Percentiles rank a stretch among this genome's conserved stretches.
Conservation (phyloP, 768 basidiomycete genomes). For the Phanerochaete carnosa region DNA sequence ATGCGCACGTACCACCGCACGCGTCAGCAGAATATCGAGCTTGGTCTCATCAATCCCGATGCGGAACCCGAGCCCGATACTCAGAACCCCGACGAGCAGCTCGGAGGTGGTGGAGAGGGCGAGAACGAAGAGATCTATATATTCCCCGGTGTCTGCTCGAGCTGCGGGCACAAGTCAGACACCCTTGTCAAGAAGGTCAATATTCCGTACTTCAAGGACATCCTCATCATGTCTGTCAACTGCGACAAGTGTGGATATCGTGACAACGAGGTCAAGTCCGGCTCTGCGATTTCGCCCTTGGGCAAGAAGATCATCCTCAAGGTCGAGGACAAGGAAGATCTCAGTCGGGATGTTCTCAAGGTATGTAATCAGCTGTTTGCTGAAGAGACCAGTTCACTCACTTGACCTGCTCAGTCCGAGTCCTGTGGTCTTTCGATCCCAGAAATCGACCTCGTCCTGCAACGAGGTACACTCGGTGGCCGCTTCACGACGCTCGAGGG, state of each 20-base stretch:
- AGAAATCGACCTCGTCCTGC: constrained; percentile 90
- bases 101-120: constrained; percentile 29
- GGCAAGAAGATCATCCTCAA: constrained; percentile 87
- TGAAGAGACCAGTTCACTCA: not conserved
- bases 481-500: constrained; percentile 98
- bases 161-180: constrained; percentile 77
- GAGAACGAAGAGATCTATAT: constrained; percentile 83
- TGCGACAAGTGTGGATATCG: constrained; percentile 94
- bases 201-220: constrained; percentile 98
- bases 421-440: constrained; percentile 87
- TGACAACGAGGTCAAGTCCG: constrained; percentile 97
- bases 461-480: constrained; percentile 93
- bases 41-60: constrained; percentile 66
- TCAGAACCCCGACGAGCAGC: constrained; percentile 10
- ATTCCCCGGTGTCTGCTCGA: constrained; percentile 86
- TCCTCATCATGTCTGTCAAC: constrained; percentile 97
- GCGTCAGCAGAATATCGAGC: constrained; percentile 69
- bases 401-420: constrained; percentile 65
- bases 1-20: constrained; percentile 80
- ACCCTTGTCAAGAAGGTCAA: constrained; percentile 95
- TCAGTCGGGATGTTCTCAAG: constrained; percentile 92
- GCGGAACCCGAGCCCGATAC: constrained; percentile 26
- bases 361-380: constrained; percentile 35
- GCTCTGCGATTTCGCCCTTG: constrained; percentile 80
- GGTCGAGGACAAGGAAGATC: constrained; percentile 90